These are phyloP conservation scores for Starmerella bombi DNA, from an alignment of 805 yeast species.

Conservation along the genomic window DNA sequence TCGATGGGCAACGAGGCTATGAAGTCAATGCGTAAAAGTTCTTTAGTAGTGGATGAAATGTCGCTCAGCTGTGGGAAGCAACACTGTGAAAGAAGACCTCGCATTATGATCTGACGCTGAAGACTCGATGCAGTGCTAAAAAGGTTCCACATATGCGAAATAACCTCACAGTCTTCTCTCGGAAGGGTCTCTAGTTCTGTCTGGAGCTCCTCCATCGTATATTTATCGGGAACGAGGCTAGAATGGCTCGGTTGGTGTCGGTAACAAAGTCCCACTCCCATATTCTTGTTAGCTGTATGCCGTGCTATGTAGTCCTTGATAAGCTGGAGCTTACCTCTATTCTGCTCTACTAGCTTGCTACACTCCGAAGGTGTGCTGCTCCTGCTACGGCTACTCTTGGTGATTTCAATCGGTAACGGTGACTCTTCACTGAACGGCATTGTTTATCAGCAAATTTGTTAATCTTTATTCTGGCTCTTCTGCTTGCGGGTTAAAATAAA, in stretches of 20 bases:
- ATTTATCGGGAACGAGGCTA: constrained; percentile 31
- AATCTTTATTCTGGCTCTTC: too few relatives aligned
- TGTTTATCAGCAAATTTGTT: not conserved
- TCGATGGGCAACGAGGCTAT: constrained; percentile 76
- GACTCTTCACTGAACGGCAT: not conserved
- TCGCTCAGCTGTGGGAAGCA: constrained; percentile 92
- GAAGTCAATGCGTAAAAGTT: constrained; percentile 77
- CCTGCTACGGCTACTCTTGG: not conserved
- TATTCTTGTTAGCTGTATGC: constrained; percentile 13
- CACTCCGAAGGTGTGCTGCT: not conserved
- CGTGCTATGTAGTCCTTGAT: constrained; percentile 17
- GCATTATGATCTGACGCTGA: constrained; percentile 61
- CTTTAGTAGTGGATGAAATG: constrained; percentile 63
- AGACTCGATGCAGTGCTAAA: constrained; percentile 61
- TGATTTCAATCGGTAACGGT: not conserved
- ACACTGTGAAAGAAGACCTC: constrained; percentile 76
- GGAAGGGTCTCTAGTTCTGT: constrained; percentile 32
- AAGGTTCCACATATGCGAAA: constrained; percentile 71
- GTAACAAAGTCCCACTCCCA: constrained; percentile 47
- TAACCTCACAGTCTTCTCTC: constrained; percentile 60
- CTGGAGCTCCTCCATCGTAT: constrained; percentile 58
- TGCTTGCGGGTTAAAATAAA: too few relatives aligned
- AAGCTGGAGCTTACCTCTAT: constrained; percentile 10
- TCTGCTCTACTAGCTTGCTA: constrained; percentile 10
- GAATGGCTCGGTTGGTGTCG: constrained; percentile 61